Evolutionary conservation across 176 grass and related monocot genomes (phyloP), one percentile per base, ranked within the genome.

Genomic region (Saccharum spontaneum): DNA sequence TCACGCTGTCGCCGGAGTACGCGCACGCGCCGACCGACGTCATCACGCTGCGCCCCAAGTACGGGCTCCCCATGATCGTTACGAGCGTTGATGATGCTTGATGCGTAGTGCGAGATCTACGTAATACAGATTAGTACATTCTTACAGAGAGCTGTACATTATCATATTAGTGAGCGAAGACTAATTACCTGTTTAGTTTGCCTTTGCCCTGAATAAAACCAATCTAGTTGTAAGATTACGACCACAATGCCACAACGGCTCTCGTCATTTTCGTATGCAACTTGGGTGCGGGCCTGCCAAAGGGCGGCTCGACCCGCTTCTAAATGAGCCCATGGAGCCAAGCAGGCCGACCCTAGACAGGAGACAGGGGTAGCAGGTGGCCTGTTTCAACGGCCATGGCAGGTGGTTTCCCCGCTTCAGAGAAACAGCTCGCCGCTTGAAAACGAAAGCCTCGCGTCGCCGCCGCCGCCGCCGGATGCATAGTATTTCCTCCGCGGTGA

Each of bases 1-100:
- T 95, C 14, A 15, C 37, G 46, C 28, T 95, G 7, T 92, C 90
- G n/a, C 83, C 88, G 7, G 77, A 72, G 66, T 95, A 95, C 50
- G 80, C 74, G 9, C 93, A 95, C 75, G 82, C 86, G 46, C 90
- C 94, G 0, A 69, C 39, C 0, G 65, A 88, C 20, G 57, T 87
- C 1, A 30, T 92, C 14, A 89, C 86, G 24, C 61, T 95, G 24
- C 80, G 60, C 1, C 90, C 93, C 3, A 81, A 82, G 39, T 54
- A 78, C 11, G 90, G 94, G 13, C 83, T 92, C 7, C 90, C 86
- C 10, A 76, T 95, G 54, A 30, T 90, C 12, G 13, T 92, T 12
- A 88, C 12, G 0, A 1, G 43, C 0, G 5, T 82, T 14, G 15
- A 69, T 2, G 22, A 41, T 4, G 59, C 2, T 59, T 4, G 22